Evolutionary conservation across 202 grass and related monocot species (phyloP), one percentile per base, ranked within the genome.

Genomic region (Elaeis oleifera): DNA sequence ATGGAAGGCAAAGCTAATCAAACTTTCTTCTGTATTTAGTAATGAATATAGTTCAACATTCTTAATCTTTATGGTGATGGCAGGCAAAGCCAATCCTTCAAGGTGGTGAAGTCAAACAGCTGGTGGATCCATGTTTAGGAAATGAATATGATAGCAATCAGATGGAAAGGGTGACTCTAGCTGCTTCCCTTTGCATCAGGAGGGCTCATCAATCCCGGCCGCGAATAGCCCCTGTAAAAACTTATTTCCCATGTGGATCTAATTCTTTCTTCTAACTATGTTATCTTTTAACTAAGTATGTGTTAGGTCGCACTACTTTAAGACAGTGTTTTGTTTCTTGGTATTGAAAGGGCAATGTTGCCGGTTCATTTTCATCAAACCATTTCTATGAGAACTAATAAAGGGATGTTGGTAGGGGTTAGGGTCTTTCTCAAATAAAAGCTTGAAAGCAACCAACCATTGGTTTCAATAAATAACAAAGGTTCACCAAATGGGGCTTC

Each of bases 41-140:
- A 56, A 53, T 59, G 16, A 49, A 8, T 23, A 18, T 20, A 22
- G 64, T 60, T 61, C 68, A 53, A 49, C 28, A 58, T 49, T 7
- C 70, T 9, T 69, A 24, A 7, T 22, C 7, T 36, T 36, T 72
- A 55, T 11, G 70, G 24, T 49, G 58, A 58, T 78, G 71, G 66
- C 60, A 99, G 95, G 95, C 95, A 61, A 89, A 89, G 57, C 95
- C 80, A 24, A 62, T 99, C 17, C 80, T 99, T 23, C 75, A 77
- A 54, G 74, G 39, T 18, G 83, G 80, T 51, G 83, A 90, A 39
- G 84, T 94, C 49, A 86, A 89, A 61, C 69, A 78, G 29, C 21
- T 94, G 28, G 49, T 99, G 21, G 85, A 99, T 78, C 89, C 85
- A 8, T 39, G 56, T 23, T 58, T 99, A 69, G 77, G 63, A 5